phyloP scores from a whole-genome alignment of 371 early-diverging fungal species.

The Mucor lusitanicus region DNA sequence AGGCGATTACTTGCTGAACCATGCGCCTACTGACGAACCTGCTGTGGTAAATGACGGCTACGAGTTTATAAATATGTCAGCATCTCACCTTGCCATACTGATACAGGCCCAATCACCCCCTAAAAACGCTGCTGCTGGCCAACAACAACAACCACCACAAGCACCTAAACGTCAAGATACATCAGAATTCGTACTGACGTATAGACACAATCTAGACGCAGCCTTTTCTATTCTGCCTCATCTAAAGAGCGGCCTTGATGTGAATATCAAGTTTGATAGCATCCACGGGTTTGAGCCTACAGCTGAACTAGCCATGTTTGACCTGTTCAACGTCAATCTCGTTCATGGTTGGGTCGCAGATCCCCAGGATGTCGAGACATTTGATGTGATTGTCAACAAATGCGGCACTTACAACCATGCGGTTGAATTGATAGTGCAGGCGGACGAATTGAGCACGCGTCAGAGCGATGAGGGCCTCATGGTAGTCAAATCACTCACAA shows the following conservation, averaged over 20 bases:
- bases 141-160: not conserved
- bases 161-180: slow-evolving; percentile 21
- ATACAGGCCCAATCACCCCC: not conserved
- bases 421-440: slow-evolving; percentile 77
- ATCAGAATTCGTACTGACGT: slow-evolving; percentile 36
- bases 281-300: slow-evolving; percentile 80
- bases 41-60: not conserved
- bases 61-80: not conserved
- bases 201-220: slow-evolving; percentile 42
- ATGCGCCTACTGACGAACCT: slow-evolving; percentile 24
- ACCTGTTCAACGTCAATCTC: slow-evolving; percentile 75
- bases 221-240: slow-evolving; percentile 57
- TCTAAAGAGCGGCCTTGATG: slow-evolving; percentile 65
- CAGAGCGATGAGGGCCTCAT: slow-evolving; percentile 31
- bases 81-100: not conserved
- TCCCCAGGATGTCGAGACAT: slow-evolving; percentile 61
- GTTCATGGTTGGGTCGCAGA: slow-evolving; percentile 93
- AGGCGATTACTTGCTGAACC: slow-evolving; percentile 69
- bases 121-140: not conserved
- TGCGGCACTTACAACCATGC: slow-evolving; percentile 75
- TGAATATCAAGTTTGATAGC: slow-evolving; percentile 81
- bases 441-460: slow-evolving; percentile 56
- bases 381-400: slow-evolving; percentile 53
- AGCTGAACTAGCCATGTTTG: slow-evolving; percentile 76
- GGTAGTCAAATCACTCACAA: not conserved